phyloP scores from a whole-genome alignment of 257 asterid species.

The Orobanche coerulescens region DNA sequence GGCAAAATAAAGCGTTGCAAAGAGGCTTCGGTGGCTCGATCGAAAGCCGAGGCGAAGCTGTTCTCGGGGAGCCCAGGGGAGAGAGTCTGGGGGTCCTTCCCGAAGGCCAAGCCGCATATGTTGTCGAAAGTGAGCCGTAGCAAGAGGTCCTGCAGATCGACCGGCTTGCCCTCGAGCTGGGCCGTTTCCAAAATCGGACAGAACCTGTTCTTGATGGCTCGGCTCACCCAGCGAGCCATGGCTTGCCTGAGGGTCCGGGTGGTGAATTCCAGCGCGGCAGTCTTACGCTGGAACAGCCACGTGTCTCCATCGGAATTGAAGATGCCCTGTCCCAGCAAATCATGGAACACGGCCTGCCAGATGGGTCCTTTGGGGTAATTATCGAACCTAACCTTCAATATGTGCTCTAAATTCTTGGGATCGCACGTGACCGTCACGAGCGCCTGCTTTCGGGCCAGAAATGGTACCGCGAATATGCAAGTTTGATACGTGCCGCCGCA shows the following conservation, averaged over 20 bases:
- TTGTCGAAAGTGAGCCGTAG: constrained; percentile 46
- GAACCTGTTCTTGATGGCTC: constrained; percentile 36
- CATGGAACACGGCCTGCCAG: constrained; percentile 56
- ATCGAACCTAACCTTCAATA: constrained; percentile 40
- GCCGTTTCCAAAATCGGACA: constrained; percentile 36
- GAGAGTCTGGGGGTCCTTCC: constrained; percentile 45
- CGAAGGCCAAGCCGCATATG: constrained; percentile 49
- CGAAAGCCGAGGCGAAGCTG: constrained; percentile 42
- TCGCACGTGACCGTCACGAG: constrained; percentile 58
- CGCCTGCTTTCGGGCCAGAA: constrained; percentile 39
- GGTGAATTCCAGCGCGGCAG: constrained; percentile 55
- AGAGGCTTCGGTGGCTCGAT: constrained; percentile 46
- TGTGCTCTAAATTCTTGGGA: constrained; percentile 49
- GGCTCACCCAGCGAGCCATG: constrained; percentile 56
- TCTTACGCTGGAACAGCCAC: constrained; percentile 58
- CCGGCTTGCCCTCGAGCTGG: constrained; percentile 30
- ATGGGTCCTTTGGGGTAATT: constrained; percentile 58
- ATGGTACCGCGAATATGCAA: constrained; percentile 36
- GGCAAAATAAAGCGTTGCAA: constrained; percentile 42
- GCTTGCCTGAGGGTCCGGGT: constrained; percentile 54
- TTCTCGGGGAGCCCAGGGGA: constrained; percentile 40
- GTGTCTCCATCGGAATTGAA: constrained; percentile 54
- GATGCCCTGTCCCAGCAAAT: constrained; percentile 41
- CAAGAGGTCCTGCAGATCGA: constrained; percentile 40
- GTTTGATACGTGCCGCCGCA: constrained; percentile 47